Percentiles rank a stretch among this genome's conserved stretches.
These are phyloP conservation scores for Daldinia childiae DNA, from an alignment of 495 filamentous ascomycete genomes.

Conservation along the genomic window DNA sequence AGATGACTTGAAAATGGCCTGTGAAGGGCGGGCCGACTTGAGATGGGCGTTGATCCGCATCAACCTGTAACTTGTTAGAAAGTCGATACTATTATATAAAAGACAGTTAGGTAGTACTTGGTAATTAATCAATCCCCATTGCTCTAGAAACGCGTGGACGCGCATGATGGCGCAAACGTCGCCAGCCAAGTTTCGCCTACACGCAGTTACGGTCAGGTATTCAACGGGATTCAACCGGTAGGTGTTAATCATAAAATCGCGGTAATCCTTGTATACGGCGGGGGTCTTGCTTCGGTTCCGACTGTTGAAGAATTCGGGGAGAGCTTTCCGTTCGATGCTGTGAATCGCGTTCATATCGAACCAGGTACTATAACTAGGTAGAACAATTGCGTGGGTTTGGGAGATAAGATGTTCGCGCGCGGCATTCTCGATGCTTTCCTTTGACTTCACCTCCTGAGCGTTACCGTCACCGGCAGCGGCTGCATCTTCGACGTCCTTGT, in stretches of 20 bases:
- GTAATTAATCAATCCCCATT: slow-evolving; percentile 99
- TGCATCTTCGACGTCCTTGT: slow-evolving; percentile 58
- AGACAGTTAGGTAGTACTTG: slow-evolving; percentile 68
- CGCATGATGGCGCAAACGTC: slow-evolving; percentile 99
- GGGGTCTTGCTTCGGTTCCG: slow-evolving; percentile 97
- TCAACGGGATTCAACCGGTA: slow-evolving; percentile 95
- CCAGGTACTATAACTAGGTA: slow-evolving; percentile 96
- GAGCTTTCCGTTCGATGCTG: slow-evolving; percentile 85
- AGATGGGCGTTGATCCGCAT: slow-evolving; percentile 92
- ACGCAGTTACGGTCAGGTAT: slow-evolving; percentile 98
- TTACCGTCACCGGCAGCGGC: slow-evolving; percentile 51
- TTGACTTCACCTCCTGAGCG: slow-evolving; percentile 64
- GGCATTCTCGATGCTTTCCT: slow-evolving; percentile 82
- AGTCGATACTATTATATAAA: not conserved
- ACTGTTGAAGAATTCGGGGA: slow-evolving; percentile 98
- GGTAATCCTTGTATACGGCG: slow-evolving; percentile 97
- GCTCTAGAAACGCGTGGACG: slow-evolving; percentile 97
- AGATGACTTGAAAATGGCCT: slow-evolving; percentile 93
- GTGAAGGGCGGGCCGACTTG: slow-evolving; percentile 97
- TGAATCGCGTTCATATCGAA: slow-evolving; percentile 97
- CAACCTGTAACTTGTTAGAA: slow-evolving; percentile 71
- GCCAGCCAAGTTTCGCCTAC: slow-evolving; percentile 91
- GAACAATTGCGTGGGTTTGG: slow-evolving; percentile 92
- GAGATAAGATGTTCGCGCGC: slow-evolving; percentile 90
- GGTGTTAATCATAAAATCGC: slow-evolving; percentile 99